A percentile compares a stretch with the other conserved stretches of the same genome.
Conservation (phyloP, 768 basidiomycete genomes). For the Cystofilobasidium ferigula region DNA sequence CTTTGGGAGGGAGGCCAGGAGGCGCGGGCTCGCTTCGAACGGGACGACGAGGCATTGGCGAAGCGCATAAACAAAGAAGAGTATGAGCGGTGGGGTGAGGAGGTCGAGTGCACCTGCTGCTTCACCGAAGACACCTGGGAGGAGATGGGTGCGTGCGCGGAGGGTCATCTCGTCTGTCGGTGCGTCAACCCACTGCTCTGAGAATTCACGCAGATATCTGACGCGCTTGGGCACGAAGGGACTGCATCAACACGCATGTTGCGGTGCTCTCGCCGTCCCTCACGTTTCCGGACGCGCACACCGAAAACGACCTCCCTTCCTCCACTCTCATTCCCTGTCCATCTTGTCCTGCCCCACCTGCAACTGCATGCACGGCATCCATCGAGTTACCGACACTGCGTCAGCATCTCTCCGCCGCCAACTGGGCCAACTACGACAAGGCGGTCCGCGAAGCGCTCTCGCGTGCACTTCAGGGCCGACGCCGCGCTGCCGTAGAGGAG, state of each 20-base stretch:
- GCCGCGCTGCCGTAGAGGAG: neutral
- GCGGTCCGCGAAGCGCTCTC: constrained; percentile 13
- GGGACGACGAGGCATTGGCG: constrained; percentile 9
- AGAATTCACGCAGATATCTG: too few species aligned
- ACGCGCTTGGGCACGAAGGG: too few species aligned
- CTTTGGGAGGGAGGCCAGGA: constrained; percentile 4
- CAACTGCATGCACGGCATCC: constrained; percentile 5
- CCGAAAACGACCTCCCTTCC: neutral
- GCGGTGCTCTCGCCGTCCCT: constrained; percentile 18
- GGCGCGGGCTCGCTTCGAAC: neutral
- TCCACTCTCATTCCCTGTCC: constrained; percentile 24
- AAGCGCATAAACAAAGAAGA: constrained; percentile 1
- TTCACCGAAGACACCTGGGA: constrained; percentile 21
- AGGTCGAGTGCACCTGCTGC: constrained; percentile 22
- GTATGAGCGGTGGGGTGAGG: constrained; percentile 7
- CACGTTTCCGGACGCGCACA: neutral
- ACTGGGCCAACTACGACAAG: constrained; percentile 5
- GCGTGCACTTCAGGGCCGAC: neutral
- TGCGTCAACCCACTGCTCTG: too few species aligned
- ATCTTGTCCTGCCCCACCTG: constrained; percentile 1
- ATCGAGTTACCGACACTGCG: constrained; percentile 6
- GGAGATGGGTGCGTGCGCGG: constrained; percentile 20
- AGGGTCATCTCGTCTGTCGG: constrained; percentile 23
- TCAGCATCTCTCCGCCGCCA: constrained; percentile 1
- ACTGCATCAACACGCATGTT: constrained; percentile 25